Evolutionary conservation across 164 flowering plant species (phyloP), one percentile per base, ranked within the genome.

Genomic region (Dillenia suffruticosa): DNA sequence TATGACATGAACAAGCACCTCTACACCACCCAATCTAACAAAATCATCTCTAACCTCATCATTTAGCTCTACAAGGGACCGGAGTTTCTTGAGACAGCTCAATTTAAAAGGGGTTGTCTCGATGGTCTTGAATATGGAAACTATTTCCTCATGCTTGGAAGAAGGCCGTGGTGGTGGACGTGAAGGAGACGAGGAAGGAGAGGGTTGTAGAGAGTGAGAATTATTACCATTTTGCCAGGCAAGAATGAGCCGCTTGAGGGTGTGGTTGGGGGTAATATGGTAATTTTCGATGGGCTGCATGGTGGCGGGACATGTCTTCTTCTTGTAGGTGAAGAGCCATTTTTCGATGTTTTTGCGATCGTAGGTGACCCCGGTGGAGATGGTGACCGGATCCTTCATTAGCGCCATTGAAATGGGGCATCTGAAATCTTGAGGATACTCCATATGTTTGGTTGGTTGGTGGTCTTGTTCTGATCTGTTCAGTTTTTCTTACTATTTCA

Each of bases 371-470:
- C 95, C 91, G 2, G 95, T 86, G 51, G 85, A 77, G 72, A 86
- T 70, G 13, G 81, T 83, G 0, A 88, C 95, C 0, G 95, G 91
- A 15, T 88, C 86, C 16, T 71, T 61, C 91, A 88, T 88, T 59
- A 83, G 48, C 79, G 84, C 88, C 84, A 86, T 74, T 44, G 96
- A 88, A 15, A 88, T 88, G 16, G 95, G 95, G 69, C 94, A 88
- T 48, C 77, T 73, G 71, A 88, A 88, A 73, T 75, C 61, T 12
- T 65, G 71, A 51, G 89, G 87, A 71, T 59, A 58, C 26, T 84
- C 84, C 73, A 62, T 76, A 4, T 32, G 40, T 1, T 91, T 86
- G 51, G 85, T 32, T 32, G 0, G 40, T 32, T 32, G 32, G 32
- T 26, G 40, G 4, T 32, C 0, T 32, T 32, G 40, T 5, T 32